phyloP scores from a whole-genome alignment of 768 basidiomycete species.

The Suillus plorans region DNA sequence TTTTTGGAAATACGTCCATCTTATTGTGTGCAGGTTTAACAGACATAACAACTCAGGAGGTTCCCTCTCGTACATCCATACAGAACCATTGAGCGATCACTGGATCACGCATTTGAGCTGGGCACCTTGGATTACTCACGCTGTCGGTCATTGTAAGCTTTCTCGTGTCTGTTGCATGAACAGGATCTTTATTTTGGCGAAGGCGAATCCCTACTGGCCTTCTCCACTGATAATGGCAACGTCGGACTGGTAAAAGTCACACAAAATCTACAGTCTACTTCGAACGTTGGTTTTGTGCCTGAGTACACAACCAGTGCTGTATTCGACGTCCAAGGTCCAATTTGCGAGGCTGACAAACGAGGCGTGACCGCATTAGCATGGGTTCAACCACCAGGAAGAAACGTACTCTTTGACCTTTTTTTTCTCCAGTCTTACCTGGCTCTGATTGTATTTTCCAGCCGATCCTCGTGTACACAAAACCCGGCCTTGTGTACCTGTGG shows the following conservation, averaged over 20 bases:
- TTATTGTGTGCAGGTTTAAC: conserved; percentile 22
- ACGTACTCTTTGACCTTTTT: conserved; percentile 34
- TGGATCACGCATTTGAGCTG: conserved; percentile 69
- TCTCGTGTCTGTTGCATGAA: conserved; percentile 4
- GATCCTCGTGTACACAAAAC: conserved; percentile 57
- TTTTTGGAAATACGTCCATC: neutral
- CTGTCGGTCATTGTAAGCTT: conserved; percentile 43
- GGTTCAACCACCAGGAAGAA: conserved; percentile 41
- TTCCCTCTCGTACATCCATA: conserved; percentile 34
- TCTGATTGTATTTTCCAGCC: conserved; percentile 35
- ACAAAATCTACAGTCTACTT: conserved; percentile 39
- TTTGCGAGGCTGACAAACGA: conserved; percentile 41
- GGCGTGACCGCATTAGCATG: conserved; percentile 56
- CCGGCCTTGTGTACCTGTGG: conserved; percentile 63
- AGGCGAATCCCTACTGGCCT: conserved; percentile 64
- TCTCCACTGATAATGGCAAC: conserved; percentile 56
- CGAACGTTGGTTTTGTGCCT: conserved; percentile 23
- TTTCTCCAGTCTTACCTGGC: conserved; percentile 4
- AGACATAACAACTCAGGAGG: conserved; percentile 17
- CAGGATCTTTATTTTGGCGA: conserved; percentile 12
- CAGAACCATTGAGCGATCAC: conserved; percentile 45
- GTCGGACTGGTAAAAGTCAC: conserved; percentile 54
- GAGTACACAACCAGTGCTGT: conserved; percentile 34
- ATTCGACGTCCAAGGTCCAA: conserved; percentile 26
- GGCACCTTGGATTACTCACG: conserved; percentile 49